Conservation (phyloP, 805 yeast genomes). For the Metschnikowia kofuensis region DNA sequence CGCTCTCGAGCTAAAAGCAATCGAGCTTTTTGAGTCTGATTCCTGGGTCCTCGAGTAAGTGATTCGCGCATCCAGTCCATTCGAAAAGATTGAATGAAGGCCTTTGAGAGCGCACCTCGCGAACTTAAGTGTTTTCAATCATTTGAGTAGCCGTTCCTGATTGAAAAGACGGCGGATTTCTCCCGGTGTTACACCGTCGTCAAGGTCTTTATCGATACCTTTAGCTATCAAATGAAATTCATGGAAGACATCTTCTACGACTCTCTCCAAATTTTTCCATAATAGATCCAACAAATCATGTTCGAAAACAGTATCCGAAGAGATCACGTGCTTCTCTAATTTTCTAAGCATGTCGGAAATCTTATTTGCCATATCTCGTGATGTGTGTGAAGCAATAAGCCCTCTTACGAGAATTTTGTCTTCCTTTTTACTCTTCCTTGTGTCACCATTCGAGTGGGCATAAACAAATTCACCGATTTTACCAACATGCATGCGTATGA, state of each 20-base stretch:
- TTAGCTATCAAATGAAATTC: slow-evolving; percentile 55
- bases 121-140: not conserved
- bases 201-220: slow-evolving; percentile 51
- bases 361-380: slow-evolving; percentile 53
- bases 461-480: slow-evolving; percentile 67
- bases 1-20: not conserved
- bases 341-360: slow-evolving; percentile 54
- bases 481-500: slow-evolving; percentile 53
- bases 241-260: slow-evolving; percentile 53
- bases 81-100: no score
- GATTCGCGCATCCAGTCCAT: no score
- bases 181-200: slow-evolving; percentile 47
- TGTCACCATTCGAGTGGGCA: slow-evolving; percentile 49
- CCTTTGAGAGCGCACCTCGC: not conserved
- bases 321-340: slow-evolving; percentile 53
- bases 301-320: slow-evolving; percentile 43
- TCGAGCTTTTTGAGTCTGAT: no score
- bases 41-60: no score
- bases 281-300: slow-evolving; percentile 55
- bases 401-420: slow-evolving; percentile 57
- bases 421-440: slow-evolving; percentile 62
- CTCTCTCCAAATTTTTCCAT: slow-evolving; percentile 69
- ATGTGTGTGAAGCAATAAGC: slow-evolving; percentile 54
- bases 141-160: not conserved
- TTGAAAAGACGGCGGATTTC: slow-evolving; percentile 56